Conservation (phyloP, 2,329 filamentous ascomycete species). For the Thelonectria rubi region DNA sequence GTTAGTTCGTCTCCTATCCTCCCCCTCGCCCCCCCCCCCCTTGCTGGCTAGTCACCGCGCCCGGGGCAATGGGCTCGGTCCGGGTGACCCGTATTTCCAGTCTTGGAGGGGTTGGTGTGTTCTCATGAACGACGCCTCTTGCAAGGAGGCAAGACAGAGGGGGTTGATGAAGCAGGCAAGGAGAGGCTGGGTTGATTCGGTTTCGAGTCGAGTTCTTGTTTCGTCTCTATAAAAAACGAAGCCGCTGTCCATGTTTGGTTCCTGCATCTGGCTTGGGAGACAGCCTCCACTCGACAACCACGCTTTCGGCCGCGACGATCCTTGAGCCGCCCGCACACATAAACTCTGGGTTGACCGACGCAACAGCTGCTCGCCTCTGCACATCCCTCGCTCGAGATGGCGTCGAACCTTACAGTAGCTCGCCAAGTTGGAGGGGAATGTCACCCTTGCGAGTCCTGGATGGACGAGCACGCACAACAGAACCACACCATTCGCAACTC, state of each 20-base stretch:
- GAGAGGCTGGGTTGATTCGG: no score
- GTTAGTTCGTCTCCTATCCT: constrained; percentile 4
- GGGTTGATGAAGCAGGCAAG: background rate
- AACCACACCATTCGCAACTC: constrained; percentile 26
- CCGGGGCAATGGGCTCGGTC: constrained; percentile 22
- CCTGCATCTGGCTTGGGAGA: constrained; percentile 12
- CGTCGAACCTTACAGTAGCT: constrained; percentile 28
- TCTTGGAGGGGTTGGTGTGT: background rate
- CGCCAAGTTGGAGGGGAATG: constrained; percentile 9
- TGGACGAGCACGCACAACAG: constrained; percentile 16
- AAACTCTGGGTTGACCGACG: constrained; percentile 4
- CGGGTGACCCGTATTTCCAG: constrained; percentile 16
- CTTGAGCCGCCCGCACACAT: background rate
- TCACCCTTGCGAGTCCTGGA: constrained; percentile 7
- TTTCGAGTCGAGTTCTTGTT: background rate
- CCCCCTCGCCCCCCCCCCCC: constrained; percentile 9
- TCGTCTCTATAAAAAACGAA: background rate
- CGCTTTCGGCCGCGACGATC: constrained; percentile 10
- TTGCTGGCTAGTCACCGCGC: constrained; percentile 13
- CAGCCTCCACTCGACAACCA: constrained; percentile 3
- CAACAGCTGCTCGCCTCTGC: constrained; percentile 3
- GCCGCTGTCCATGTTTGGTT: background rate
- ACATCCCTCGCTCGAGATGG: constrained; percentile 15
- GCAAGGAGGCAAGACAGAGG: constrained; percentile 10
- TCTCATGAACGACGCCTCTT: constrained; percentile 3